Evolutionary conservation across 2,329 filamentous ascomycete genomes (phyloP).

Genomic region (Pseudogymnoascus sp.): DNA sequence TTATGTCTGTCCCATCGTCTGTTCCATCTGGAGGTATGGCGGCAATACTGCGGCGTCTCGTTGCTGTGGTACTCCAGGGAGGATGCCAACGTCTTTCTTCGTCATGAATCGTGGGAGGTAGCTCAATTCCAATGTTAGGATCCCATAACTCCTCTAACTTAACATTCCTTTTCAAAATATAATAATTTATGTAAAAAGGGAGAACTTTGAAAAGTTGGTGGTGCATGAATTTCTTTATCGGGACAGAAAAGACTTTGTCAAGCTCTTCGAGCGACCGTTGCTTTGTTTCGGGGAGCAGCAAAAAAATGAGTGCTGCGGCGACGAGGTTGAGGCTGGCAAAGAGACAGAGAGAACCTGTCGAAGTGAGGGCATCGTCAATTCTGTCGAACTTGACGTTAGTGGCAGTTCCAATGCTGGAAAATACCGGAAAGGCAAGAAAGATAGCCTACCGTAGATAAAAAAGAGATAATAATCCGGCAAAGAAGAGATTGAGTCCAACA

Average conservation of each 20-base stretch:
- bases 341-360: constrained; percentile 36
- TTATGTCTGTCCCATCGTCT: neutral
- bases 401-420: constrained; percentile 8
- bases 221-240: constrained; percentile 25
- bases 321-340: constrained; percentile 42
- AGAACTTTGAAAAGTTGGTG: neutral
- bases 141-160: neutral
- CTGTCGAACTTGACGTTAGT: constrained; percentile 20
- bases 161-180: neutral
- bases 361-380: constrained; percentile 17
- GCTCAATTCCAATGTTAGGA: neutral
- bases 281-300: constrained; percentile 47
- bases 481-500: constrained; percentile 41
- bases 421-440: neutral
- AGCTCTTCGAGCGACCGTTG: constrained; percentile 45
- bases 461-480: constrained; percentile 40
- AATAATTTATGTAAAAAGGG: neutral
- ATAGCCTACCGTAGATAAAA: constrained; percentile 25
- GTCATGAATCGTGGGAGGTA: too few relatives aligned
- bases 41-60: neutral
- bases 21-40: neutral
- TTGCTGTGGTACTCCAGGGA: neutral
- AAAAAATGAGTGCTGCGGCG: constrained; percentile 40
- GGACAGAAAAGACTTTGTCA: constrained; percentile 41
- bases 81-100: neutral